phyloP scores from a whole-genome alignment of 345 rosid genomes.

The Eucalyptus regnans region DNA sequence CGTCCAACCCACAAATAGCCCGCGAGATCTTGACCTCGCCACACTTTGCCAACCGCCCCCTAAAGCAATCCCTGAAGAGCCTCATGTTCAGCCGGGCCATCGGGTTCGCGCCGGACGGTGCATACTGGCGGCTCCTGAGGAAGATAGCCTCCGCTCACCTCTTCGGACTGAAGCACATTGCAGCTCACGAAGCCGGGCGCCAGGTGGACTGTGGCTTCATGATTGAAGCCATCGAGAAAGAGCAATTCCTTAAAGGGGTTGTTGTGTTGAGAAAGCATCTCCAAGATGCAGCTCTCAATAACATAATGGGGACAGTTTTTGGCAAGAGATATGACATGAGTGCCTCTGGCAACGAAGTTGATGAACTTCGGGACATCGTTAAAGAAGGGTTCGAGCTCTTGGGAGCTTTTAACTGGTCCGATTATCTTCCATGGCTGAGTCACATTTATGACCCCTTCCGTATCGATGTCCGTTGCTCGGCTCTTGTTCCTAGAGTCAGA shows the following conservation, averaged over 20 bases:
- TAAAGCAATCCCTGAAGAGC: slow-evolving; percentile 26
- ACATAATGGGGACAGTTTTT: slow-evolving; percentile 45
- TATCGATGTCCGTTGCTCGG: slow-evolving; percentile 19
- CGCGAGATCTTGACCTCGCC: slow-evolving; percentile 31
- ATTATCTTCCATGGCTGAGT: slow-evolving; percentile 36
- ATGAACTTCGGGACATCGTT: slow-evolving; percentile 23
- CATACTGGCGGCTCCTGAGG: slow-evolving; percentile 37
- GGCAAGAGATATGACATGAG: slow-evolving; percentile 23
- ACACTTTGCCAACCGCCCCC: slow-evolving; percentile 25
- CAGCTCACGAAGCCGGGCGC: slow-evolving; percentile 28
- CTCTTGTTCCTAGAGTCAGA: slow-evolving; percentile 33
- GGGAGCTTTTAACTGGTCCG: slow-evolving; percentile 60
- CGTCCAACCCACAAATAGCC: slow-evolving; percentile 25
- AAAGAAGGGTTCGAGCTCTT: slow-evolving; percentile 42
- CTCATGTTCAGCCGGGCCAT: slow-evolving; percentile 54
- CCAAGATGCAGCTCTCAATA: slow-evolving; percentile 34
- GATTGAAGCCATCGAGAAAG: slow-evolving; percentile 7
- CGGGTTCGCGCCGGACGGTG: slow-evolving; percentile 40
- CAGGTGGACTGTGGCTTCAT: slow-evolving; percentile 18
- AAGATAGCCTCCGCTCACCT: slow-evolving; percentile 32
- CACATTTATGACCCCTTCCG: slow-evolving; percentile 30
- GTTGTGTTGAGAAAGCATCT: slow-evolving; percentile 28
- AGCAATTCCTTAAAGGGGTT: slow-evolving; percentile 2
- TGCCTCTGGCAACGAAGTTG: not conserved
- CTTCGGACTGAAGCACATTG: slow-evolving; percentile 25